Percentiles rank a stretch among this genome's conserved stretches.
Evolutionary conservation across 352 stramenopile species (phyloP).

Genomic region (Pythium grandisporangium): DNA sequence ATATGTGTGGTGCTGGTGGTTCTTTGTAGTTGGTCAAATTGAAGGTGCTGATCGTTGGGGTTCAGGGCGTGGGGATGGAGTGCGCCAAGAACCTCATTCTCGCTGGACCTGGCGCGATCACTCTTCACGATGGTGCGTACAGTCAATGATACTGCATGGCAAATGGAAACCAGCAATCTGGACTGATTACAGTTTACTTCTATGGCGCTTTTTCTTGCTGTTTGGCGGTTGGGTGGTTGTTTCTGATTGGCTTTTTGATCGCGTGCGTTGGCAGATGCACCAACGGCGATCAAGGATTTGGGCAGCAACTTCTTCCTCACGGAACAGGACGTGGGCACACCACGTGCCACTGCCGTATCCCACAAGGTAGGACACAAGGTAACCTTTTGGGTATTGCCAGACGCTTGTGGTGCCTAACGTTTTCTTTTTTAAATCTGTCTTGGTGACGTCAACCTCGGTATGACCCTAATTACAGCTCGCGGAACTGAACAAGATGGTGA

Average conservation of each 20-base stretch:
- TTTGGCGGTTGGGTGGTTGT: too few relatives aligned
- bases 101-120: constrained; percentile 81
- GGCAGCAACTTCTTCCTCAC: constrained; percentile 91
- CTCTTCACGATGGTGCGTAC: constrained; percentile 65
- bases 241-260: neutral
- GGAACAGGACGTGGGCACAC: constrained; percentile 67
- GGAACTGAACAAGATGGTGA: constrained; percentile 90
- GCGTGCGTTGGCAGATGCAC: constrained; percentile 25
- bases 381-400: too few relatives aligned
- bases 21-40: constrained; percentile 72
- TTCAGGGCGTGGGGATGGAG: constrained; percentile 86
- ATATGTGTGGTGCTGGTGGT: too few relatives aligned
- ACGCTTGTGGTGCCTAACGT: too few relatives aligned
- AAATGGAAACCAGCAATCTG: too few relatives aligned
- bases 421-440: too few relatives aligned
- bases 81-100: constrained; percentile 92
- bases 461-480: constrained; percentile 45
- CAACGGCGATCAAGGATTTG: constrained; percentile 78
- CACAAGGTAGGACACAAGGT: constrained; percentile 54
- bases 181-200: too few relatives aligned
- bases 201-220: too few relatives aligned
- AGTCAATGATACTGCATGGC: too few relatives aligned
- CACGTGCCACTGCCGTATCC: constrained; percentile 43
- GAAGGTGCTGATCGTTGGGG: constrained; percentile 76
- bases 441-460: too few relatives aligned